Evolutionary conservation across 2,329 filamentous ascomycete species (phyloP).

Genomic region (Talaromyces verruculosus): DNA sequence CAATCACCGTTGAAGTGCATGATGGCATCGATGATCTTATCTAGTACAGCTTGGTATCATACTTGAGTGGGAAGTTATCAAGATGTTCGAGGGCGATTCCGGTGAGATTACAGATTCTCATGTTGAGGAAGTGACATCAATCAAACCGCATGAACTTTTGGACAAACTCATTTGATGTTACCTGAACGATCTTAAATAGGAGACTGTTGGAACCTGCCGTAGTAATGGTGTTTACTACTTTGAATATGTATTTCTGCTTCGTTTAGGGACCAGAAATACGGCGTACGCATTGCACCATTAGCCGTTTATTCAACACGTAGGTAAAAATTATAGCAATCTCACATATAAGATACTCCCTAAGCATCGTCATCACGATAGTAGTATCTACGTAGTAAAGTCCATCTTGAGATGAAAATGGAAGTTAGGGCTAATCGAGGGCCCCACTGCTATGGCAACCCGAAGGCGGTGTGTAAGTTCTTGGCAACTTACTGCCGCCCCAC

Average conservation of each 20-base stretch:
- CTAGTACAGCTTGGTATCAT: background rate
- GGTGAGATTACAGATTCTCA: background rate
- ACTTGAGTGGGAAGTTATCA: background rate
- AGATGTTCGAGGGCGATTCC: background rate
- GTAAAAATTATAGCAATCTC: background rate
- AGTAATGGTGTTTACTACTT: background rate
- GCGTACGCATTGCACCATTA: background rate
- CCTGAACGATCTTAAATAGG: background rate
- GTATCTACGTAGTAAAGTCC: background rate
- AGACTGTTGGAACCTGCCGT: background rate
- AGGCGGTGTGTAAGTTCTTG: conserved; percentile 12
- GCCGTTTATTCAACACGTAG: background rate
- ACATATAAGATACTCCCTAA: background rate
- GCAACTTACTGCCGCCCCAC: conserved; percentile 17
- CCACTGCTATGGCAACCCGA: background rate
- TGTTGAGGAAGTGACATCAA: background rate
- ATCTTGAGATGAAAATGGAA: background rate
- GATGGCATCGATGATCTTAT: background rate
- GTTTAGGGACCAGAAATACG: background rate
- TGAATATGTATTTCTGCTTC: background rate
- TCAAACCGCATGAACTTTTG: background rate
- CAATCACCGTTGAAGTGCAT: background rate
- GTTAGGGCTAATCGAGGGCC: conserved; percentile 1
- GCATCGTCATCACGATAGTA: background rate
- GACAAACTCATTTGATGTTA: background rate